A percentile compares a stretch with the other conserved stretches of the same genome.
These are phyloP conservation scores for Pichia sp. DNA, from an alignment of 1,139 yeast genomes.

Conservation along the genomic window DNA sequence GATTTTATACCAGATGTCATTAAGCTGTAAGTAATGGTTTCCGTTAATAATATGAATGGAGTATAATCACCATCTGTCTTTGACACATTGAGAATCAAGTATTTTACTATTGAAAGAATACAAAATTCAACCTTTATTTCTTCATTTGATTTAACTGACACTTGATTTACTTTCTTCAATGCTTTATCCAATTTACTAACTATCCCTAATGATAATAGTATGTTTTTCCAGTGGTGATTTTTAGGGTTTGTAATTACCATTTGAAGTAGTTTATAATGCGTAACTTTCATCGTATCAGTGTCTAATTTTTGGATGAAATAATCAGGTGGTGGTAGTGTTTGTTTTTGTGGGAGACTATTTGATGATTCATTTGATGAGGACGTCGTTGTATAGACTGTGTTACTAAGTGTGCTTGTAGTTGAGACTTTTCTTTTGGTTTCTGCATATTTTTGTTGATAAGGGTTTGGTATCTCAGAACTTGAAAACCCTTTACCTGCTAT, in stretches of 20 bases:
- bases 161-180: constrained; percentile 16
- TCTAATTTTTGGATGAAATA: constrained; percentile 39
- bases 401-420: not conserved
- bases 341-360: not conserved
- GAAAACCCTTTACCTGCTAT: constrained; percentile 22
- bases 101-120: constrained; percentile 41
- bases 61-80: constrained; percentile 37
- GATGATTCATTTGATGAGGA: not conserved
- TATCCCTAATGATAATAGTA: constrained; percentile 42
- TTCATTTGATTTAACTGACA: constrained; percentile 32
- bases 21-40: constrained; percentile 34
- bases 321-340: constrained; percentile 33
- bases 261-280: constrained; percentile 39
- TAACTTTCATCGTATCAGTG: constrained; percentile 35
- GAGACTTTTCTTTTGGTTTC: not conserved
- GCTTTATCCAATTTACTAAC: constrained; percentile 33
- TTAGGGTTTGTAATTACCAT: constrained; percentile 27
- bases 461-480: not conserved
- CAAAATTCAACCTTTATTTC: constrained; percentile 44
- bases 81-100: constrained; percentile 42
- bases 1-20: constrained; percentile 62
- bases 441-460: not conserved
- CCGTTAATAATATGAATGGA: constrained; percentile 29
- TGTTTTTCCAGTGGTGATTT: constrained; percentile 43
- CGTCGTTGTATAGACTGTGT: not conserved